Base-by-base conservation (phyloP, 345 rosid genomes). In the Camelina neglecta region DNA sequence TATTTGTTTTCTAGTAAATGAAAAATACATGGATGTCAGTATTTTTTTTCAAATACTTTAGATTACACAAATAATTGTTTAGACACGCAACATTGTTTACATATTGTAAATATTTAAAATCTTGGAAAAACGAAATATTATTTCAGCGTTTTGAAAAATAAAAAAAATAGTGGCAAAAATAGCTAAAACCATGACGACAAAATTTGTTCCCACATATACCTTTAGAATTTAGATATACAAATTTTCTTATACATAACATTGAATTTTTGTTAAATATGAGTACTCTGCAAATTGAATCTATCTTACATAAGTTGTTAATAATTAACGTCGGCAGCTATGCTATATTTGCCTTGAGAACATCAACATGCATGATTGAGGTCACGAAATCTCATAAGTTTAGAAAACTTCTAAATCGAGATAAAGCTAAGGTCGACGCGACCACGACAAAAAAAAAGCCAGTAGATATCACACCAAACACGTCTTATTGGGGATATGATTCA, bases 401-500 rank as follows among this genome's bases (percentile, higher is more conserved):
- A 49, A 4, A 55, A 36, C 20, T 65, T 61, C 35, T 67, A 4
- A 53, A 60, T 67, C 39, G 29, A 68, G 48, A 68, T 47, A 42
- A 53, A 53, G 29, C 58, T 53, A 60, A 31, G 55, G 62, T 60
- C 61, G 45, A 48, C 4, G 55, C 39, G 73, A 26, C 38, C 63
- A 75, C 68, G 74, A 75, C 69, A 75, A 75, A 61, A 42, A 7
- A 7, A 29, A 68, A 35, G 75, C 63, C 50, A 62, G 80, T 69
- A 76, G 65, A 55, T 62, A 76, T 76, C 80, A 76, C 75, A 69
- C 80, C 80, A 69, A 69, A 62, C 75, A 76, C 75, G 71, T 55
- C 75, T 55, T 20, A 33, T 51, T 51, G 74, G 69, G 10, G 23
- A 39, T 59, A 11, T 36, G 75, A 69, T 76, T 61, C 60, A 69